These are phyloP conservation scores for Kuraishia molischiana DNA, from an alignment of 805 yeast species.

Conservation along the genomic window DNA sequence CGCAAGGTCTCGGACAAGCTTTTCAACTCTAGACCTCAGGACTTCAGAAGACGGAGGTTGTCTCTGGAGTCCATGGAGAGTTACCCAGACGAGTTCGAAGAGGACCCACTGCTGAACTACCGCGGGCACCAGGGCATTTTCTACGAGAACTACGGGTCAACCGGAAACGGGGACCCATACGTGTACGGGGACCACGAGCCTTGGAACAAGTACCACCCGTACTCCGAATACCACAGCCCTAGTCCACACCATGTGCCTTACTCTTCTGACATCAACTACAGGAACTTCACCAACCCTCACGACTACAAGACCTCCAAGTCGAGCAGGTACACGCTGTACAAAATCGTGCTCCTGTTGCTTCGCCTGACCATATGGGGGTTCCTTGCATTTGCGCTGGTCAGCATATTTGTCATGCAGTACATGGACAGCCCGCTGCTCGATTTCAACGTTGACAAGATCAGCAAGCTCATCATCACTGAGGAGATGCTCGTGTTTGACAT, in stretches of 20 bases:
- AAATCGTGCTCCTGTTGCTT: slow-evolving; percentile 8
- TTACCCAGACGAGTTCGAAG: slow-evolving; percentile 1
- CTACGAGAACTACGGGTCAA: not conserved
- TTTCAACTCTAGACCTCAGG: not conserved
- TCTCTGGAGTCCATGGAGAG: slow-evolving; percentile 1
- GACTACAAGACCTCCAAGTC: slow-evolving; percentile 17
- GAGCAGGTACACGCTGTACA: slow-evolving; percentile 12
- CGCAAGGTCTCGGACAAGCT: slow-evolving; percentile 3
- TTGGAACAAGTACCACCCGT: not conserved
- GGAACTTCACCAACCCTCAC: slow-evolving; percentile 13
- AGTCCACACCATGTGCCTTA: not conserved
- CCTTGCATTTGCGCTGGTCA: slow-evolving; percentile 5
- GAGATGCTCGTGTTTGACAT: slow-evolving; percentile 21
- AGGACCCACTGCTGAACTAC: not conserved
- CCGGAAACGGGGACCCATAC: not conserved
- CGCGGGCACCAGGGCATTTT: not conserved
- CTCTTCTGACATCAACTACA: not conserved
- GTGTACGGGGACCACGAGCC: not conserved
- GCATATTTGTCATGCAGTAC: slow-evolving; percentile 15
- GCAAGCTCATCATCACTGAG: slow-evolving; percentile 20
- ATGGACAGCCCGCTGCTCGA: slow-evolving; percentile 15
- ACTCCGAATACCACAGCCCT: not conserved
- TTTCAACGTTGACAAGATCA: slow-evolving; percentile 14
- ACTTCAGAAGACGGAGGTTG: not conserved
- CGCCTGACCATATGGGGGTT: slow-evolving; percentile 7